phyloP scores from a whole-genome alignment of 208 protist species.

The Naegleria lovaniensis region DNA sequence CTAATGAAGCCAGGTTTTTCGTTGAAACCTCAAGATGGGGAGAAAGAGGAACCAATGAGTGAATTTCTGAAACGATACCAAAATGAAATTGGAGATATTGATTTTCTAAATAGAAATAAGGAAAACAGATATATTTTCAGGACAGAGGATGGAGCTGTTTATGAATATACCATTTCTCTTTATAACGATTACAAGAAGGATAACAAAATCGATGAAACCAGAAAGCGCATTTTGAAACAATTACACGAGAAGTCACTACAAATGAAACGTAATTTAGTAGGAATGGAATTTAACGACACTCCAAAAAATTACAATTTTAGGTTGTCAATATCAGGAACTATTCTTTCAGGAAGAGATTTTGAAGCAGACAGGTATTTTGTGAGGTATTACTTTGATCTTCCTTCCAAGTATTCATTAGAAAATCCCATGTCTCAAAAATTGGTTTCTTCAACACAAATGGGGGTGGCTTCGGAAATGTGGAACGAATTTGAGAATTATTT shows the following conservation, averaged over 20 bases:
- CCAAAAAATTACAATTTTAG: neutral
- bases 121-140: slow-evolving; percentile 19
- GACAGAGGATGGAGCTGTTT: neutral
- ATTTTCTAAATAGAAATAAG: neutral
- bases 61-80: neutral
- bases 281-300: neutral
- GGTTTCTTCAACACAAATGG: neutral
- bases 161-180: slow-evolving; percentile 9
- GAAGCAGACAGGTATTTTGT: neutral
- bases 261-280: slow-evolving; percentile 12
- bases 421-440: neutral
- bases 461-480: neutral
- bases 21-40: neutral
- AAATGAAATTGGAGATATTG: neutral
- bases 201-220: neutral
- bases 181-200: neutral
- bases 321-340: neutral
- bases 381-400: neutral
- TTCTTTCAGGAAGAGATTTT: neutral
- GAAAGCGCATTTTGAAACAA: neutral
- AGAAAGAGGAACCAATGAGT: neutral
- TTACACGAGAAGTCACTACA: neutral
- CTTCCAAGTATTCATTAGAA: neutral
- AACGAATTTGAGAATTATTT: neutral
- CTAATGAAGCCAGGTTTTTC: slow-evolving; percentile 23